Evolutionary conservation across 805 yeast species (phyloP).

Genomic region (Wickerhamiella galacta): DNA sequence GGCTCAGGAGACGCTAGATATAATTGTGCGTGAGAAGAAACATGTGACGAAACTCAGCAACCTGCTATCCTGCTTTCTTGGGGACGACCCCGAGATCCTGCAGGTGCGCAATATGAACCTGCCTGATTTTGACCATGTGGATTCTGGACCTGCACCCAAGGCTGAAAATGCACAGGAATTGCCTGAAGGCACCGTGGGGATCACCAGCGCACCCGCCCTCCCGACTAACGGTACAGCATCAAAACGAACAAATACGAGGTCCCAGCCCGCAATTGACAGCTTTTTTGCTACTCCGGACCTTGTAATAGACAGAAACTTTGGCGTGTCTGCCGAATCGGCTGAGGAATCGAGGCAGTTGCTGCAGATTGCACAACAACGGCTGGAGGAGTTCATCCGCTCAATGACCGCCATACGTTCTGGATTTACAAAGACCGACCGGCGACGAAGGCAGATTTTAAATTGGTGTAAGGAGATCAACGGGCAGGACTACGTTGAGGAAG

Average conservation of each 20-base stretch:
- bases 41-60: slow-evolving; percentile 55
- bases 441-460: slow-evolving; percentile 47
- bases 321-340: slow-evolving; percentile 37
- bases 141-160: slow-evolving; percentile 8
- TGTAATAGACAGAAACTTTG: slow-evolving; percentile 32
- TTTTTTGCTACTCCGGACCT: slow-evolving; percentile 49
- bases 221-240: too few species aligned
- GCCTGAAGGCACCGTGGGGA: slow-evolving; percentile 6
- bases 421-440: slow-evolving; percentile 58
- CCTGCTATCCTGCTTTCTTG: slow-evolving; percentile 62
- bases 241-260: slow-evolving; percentile 18
- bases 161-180: slow-evolving; percentile 20
- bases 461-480: slow-evolving; percentile 85
- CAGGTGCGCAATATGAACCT: slow-evolving; percentile 48
- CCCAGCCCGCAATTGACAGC: slow-evolving; percentile 32
- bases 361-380: slow-evolving; percentile 65
- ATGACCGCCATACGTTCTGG: slow-evolving; percentile 59
- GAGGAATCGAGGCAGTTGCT: slow-evolving; percentile 56
- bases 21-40: slow-evolving; percentile 67
- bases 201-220: slow-evolving; percentile 8
- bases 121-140: slow-evolving; percentile 35
- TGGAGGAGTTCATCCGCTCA: slow-evolving; percentile 74
- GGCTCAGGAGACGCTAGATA: slow-evolving; percentile 56
- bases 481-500: slow-evolving; percentile 31
- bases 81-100: slow-evolving; percentile 51